A percentile compares a stretch with the other conserved stretches of the same genome.
These are phyloP conservation scores for Pinus tabuliformis DNA, from an alignment of 75 land plant genomes.

Conservation along the genomic window DNA sequence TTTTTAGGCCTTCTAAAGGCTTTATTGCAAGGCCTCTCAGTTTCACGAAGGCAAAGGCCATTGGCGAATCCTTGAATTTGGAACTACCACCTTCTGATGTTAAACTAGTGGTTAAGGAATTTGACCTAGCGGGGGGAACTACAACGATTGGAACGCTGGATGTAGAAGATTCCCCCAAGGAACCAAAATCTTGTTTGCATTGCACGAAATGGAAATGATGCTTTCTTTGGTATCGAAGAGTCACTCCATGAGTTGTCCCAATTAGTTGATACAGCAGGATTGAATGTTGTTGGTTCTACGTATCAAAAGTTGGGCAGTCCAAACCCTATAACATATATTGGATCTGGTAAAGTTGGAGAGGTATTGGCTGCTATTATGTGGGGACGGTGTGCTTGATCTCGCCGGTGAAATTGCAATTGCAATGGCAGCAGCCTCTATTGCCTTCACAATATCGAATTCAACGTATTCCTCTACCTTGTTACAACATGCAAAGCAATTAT, in stretches of 20 bases:
- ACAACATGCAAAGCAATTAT: no score
- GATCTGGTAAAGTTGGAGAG: conserved; percentile 93
- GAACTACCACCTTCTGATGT: not conserved
- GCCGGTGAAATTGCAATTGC: no score
- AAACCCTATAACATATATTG: conserved; percentile 88
- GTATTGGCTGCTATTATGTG: conserved; percentile 59
- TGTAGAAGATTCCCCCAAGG: not conserved
- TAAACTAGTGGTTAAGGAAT: not conserved
- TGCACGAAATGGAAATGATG: no score
- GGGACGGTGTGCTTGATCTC: no score
- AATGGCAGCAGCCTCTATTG: no score
- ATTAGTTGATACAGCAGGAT: conserved; percentile 91
- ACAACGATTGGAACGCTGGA: not conserved
- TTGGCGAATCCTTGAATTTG: not conserved
- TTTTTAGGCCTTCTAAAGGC: not conserved
- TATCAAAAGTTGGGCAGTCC: conserved; percentile 88
- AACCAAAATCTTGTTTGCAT: not conserved
- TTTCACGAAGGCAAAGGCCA: not conserved
- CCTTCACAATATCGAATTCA: no score
- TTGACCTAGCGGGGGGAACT: not conserved
- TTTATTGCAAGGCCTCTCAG: not conserved
- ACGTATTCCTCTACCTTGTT: no score
- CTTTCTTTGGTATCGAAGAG: conserved; percentile 23
- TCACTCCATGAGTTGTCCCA: conserved; percentile 83
- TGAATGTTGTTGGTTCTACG: conserved; percentile 80